Percentiles rank a stretch among this genome's conserved stretches.
These are phyloP conservation scores for Fusarium protoensiforme DNA, from an alignment of 2,329 filamentous ascomycete species.

Conservation along the genomic window DNA sequence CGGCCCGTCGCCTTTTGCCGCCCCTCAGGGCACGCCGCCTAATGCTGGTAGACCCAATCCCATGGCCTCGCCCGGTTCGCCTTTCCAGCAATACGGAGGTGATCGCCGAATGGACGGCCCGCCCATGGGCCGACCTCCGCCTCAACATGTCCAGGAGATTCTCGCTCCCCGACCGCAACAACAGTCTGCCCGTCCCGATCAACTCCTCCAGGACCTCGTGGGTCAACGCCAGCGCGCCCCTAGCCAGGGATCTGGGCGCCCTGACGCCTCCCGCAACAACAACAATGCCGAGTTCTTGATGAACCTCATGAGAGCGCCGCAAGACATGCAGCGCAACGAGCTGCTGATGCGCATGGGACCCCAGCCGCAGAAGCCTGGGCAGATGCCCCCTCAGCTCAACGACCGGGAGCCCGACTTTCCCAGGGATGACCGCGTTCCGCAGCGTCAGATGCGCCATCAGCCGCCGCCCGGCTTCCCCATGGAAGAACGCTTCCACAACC, in stretches of 20 bases:
- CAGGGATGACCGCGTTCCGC: slow-evolving; percentile 48
- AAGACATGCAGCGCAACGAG: slow-evolving; percentile 65
- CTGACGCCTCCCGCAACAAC: slow-evolving; percentile 61
- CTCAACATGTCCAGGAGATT: slow-evolving; percentile 62
- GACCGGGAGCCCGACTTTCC: slow-evolving; percentile 62
- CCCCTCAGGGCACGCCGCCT: slow-evolving; percentile 48
- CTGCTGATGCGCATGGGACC: slow-evolving; percentile 61
- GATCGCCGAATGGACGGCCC: slow-evolving; percentile 55
- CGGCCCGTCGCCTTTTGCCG: slow-evolving; percentile 55
- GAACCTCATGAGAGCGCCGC: slow-evolving; percentile 75
- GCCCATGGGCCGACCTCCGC: slow-evolving; percentile 53
- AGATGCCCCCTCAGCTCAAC: slow-evolving; percentile 50
- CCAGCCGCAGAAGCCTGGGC: slow-evolving; percentile 54
- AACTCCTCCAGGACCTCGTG: slow-evolving; percentile 70
- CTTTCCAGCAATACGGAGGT: slow-evolving; percentile 59
- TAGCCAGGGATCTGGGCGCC: slow-evolving; percentile 60
- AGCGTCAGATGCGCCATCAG: slow-evolving; percentile 57
- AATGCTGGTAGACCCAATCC: slow-evolving; percentile 49
- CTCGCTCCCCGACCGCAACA: slow-evolving; percentile 62
- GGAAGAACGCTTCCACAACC: slow-evolving; percentile 63
- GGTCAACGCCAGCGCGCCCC: slow-evolving; percentile 67
- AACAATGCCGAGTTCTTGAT: slow-evolving; percentile 87
- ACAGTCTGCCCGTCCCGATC: slow-evolving; percentile 65
- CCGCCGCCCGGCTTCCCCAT: slow-evolving; percentile 62
- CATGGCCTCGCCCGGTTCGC: slow-evolving; percentile 58